Evolutionary conservation across 176 grass and related monocot species (phyloP), one percentile per base, ranked within the genome.

Genomic region (Oryza rufipogon): DNA sequence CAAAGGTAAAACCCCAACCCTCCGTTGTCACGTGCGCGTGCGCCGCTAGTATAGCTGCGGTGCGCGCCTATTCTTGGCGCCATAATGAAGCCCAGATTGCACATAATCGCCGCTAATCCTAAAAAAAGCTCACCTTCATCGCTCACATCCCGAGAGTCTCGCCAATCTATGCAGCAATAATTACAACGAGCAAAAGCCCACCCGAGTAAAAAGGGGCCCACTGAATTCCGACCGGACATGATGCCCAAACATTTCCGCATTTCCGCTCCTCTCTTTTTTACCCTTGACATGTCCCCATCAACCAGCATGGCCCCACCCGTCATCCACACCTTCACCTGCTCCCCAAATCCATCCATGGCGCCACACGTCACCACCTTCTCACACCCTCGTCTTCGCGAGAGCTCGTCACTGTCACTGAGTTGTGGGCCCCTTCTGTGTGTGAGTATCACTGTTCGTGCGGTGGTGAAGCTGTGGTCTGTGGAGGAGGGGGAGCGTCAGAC

Each of bases 21-120:
- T 51, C 48, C 16, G 17, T 19, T 56, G 1, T 61, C 58, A 61
- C 58, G 58, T 61, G 58, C 20, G 6, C 58, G 20, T 61, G 58
- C 58, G n/a, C 54, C n/a, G 19, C 16, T 16, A 61, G 20, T 7
- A 3, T 7, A 3, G 42, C 63, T 6, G 76, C 25, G 20, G 81
- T 32, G 72, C 45, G 52, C 66, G 67, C 47, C 11, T 36, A 11
- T 64, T 15, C 3, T 79, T 64, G 82, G 82, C 70, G 48, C 70
- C 87, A 89, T 69, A 67, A 89, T 89, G 42, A 25, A 38, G 17
- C 11, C 28, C n/a, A 11, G 71, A 80, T 75, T 51, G 36, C 36
- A 38, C 6, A 38, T 36, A 46, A 83, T 79, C 16, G 26, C 9
- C 4, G 5, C 66, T 45, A 3, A 58, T 1, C 66, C 46, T 9